Conservation (phyloP, 345 rosid genomes). For the Populus deltoides region DNA sequence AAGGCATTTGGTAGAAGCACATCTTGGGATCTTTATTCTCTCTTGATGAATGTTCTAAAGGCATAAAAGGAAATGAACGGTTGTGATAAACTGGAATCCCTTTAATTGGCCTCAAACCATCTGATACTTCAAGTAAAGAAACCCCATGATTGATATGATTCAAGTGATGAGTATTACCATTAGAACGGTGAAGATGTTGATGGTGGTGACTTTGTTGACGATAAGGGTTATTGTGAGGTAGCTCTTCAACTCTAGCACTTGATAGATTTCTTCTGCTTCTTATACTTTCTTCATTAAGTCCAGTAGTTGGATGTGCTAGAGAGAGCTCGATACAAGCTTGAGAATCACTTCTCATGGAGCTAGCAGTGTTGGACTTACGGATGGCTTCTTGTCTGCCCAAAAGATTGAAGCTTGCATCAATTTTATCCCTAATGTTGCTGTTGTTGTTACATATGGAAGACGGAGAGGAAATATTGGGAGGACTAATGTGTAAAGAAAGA, state of each 20-base stretch:
- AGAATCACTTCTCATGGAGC: slow-evolving; percentile 12
- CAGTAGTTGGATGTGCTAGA: slow-evolving; percentile 34
- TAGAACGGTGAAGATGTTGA: slow-evolving; percentile 1
- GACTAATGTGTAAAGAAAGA: slow-evolving; percentile 73
- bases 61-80: slow-evolving; percentile 56
- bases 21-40: slow-evolving; percentile 41
- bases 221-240: slow-evolving; percentile 22
- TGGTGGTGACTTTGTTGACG: slow-evolving; percentile 19
- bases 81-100: slow-evolving; percentile 81
- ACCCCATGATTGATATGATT: slow-evolving; percentile 31
- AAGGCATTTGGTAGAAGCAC: slow-evolving; percentile 41
- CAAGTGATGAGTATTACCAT: not conserved
- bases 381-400: slow-evolving; percentile 4
- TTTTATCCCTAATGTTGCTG: slow-evolving; percentile 1
- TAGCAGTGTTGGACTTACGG: slow-evolving; percentile 17
- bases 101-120: slow-evolving; percentile 60
- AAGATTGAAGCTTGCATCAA: slow-evolving; percentile 15
- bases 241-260: slow-evolving; percentile 8
- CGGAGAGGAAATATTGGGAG: slow-evolving; percentile 38
- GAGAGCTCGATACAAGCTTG: slow-evolving; percentile 44
- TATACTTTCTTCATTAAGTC: not conserved
- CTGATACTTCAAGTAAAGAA: slow-evolving; percentile 33
- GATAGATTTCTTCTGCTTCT: slow-evolving; percentile 6
- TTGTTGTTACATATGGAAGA: slow-evolving; percentile 14
- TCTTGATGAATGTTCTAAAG: slow-evolving; percentile 22